Evolutionary conservation across 176 grass and related monocot species (phyloP).

Genomic region (Cenchrus americanus): DNA sequence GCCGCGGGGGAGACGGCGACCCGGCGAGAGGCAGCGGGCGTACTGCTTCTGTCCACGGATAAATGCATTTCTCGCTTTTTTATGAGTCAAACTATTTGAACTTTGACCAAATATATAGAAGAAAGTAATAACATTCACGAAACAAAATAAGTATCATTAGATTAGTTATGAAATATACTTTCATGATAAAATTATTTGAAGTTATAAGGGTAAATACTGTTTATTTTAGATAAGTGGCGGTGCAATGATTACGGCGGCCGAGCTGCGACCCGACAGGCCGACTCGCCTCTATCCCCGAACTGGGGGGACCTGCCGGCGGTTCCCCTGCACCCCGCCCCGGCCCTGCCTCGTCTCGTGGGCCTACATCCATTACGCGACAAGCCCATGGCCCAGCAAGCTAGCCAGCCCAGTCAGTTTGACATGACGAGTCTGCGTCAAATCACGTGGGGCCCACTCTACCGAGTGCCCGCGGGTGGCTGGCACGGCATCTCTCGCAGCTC

Average conservation of each 20-base stretch:
- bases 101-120: no score
- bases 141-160: no score
- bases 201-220: no score
- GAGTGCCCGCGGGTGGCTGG: not conserved
- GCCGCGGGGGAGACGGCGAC: not conserved
- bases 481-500: slow-evolving; percentile 2
- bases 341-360: slow-evolving; percentile 3
- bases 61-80: no score
- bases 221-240: not conserved
- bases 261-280: slow-evolving; percentile 51
- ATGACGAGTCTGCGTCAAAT: slow-evolving; percentile 64
- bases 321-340: slow-evolving; percentile 52
- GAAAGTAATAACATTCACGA: no score
- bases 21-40: not conserved
- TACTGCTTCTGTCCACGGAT: no score
- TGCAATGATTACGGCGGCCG: slow-evolving; percentile 73
- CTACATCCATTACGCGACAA: not conserved
- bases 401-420: slow-evolving; percentile 39
- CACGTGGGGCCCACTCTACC: not conserved
- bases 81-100: no score
- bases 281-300: slow-evolving; percentile 53
- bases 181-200: no score
- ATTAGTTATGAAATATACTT: no score
- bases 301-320: slow-evolving; percentile 81
- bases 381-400: not conserved